A percentile compares a stretch with the other conserved stretches of the same genome.
Conservation (phyloP, 345 rosid genomes). For the Noccaea bulbosa region DNA sequence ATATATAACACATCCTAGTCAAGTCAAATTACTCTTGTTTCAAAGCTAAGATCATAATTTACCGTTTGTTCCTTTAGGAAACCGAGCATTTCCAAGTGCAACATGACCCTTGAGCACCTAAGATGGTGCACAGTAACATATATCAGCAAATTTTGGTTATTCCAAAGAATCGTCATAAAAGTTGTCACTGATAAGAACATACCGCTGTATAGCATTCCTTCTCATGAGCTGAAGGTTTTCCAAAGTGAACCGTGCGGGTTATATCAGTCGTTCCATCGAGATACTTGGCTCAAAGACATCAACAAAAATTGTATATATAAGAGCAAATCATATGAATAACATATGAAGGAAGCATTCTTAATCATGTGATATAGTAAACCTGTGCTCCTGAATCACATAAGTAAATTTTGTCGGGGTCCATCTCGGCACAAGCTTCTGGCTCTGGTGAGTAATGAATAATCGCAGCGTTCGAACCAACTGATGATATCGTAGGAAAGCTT, state of each 20-base stretch:
- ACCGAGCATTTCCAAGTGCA: constrained; percentile 78
- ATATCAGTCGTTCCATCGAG: constrained; percentile 98
- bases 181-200: constrained; percentile 30
- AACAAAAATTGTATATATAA: constrained; percentile 18
- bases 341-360: constrained; percentile 1
- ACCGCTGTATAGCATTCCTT: constrained; percentile 91
- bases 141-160: constrained; percentile 6
- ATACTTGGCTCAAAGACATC: constrained; percentile 58
- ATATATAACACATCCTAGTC: neutral
- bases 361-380: constrained; percentile 50
- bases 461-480: constrained; percentile 95
- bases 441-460: constrained; percentile 85
- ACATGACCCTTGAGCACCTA: constrained; percentile 97
- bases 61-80: constrained; percentile 94
- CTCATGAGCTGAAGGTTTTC: constrained; percentile 87
- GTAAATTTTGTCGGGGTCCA: constrained; percentile 79
- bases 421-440: constrained; percentile 79
- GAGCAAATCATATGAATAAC: neutral
- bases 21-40: constrained; percentile 1
- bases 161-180: neutral
- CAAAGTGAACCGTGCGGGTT: constrained; percentile 96
- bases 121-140: constrained; percentile 2
- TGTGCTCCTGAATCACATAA: constrained; percentile 98
- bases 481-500: constrained; percentile 96
- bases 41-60: neutral